Evolutionary conservation across 768 basidiomycete species (phyloP).

Genomic region (Phaeolepiota aurea): DNA sequence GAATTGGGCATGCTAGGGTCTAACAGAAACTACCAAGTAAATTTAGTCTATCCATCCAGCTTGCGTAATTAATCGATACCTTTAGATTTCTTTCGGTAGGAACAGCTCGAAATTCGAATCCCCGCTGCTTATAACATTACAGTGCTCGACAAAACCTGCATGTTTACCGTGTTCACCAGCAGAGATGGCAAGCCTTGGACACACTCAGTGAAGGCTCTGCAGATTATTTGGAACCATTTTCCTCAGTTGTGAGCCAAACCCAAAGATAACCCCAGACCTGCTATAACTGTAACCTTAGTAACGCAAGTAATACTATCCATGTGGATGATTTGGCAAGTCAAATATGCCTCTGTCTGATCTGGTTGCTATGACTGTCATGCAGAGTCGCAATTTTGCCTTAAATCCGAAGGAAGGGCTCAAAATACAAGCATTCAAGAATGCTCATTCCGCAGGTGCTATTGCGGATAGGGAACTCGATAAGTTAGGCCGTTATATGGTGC

Average conservation of each 20-base stretch:
- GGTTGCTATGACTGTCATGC: not conserved
- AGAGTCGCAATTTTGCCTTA: constrained; percentile 82
- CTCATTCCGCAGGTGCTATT: constrained; percentile 53
- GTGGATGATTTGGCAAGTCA: constrained; percentile 70
- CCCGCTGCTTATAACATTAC: constrained; percentile 5
- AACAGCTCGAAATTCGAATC: not conserved
- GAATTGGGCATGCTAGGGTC: constrained; percentile 82
- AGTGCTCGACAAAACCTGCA: constrained; percentile 81
- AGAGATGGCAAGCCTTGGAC: constrained; percentile 66
- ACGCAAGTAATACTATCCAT: constrained; percentile 72
- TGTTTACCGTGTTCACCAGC: constrained; percentile 82
- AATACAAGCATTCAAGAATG: constrained; percentile 75
- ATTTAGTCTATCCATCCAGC: constrained; percentile 4
- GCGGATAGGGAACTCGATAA: constrained; percentile 66
- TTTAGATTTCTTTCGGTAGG: constrained; percentile 58
- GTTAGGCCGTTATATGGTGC: constrained; percentile 55
- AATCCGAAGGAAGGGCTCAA: constrained; percentile 81
- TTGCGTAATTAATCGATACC: constrained; percentile 1
- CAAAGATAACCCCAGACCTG: not conserved
- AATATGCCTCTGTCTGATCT: constrained; percentile 1
- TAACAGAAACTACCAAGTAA: constrained; percentile 60
- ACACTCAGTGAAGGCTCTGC: constrained; percentile 75
- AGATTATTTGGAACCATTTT: constrained; percentile 85
- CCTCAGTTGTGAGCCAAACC: constrained; percentile 65
- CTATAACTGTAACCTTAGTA: constrained; percentile 22